A percentile compares a stretch with the other conserved stretches of the same genome.
Evolutionary conservation across 177 flowering plant genomes (phyloP).

Genomic region (Telopea speciosissima): DNA sequence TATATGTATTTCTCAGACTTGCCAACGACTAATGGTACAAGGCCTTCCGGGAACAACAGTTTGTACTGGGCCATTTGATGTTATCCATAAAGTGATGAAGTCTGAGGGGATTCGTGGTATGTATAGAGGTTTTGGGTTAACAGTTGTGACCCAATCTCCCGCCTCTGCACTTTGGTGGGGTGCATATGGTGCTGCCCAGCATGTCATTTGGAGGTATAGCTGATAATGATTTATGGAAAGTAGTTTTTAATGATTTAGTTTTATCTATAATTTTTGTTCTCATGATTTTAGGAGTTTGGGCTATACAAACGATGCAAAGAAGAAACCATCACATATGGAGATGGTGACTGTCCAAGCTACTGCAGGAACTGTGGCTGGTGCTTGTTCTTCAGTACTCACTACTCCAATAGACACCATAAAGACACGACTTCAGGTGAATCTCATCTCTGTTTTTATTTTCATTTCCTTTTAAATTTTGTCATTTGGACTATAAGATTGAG

Average conservation of each 20-base stretch:
- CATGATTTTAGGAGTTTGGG: slow-evolving; percentile 54
- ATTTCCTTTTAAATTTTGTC: neutral
- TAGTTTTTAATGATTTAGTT: neutral
- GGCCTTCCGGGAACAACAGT: slow-evolving; percentile 63
- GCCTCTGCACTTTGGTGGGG: slow-evolving; percentile 95
- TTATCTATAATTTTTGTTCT: neutral
- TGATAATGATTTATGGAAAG: neutral
- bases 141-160: slow-evolving; percentile 65
- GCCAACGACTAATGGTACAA: slow-evolving; percentile 85
- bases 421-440: slow-evolving; percentile 74
- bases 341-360: slow-evolving; percentile 74
- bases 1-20: slow-evolving; percentile 32
- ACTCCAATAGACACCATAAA: slow-evolving; percentile 86
- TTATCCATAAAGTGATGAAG: slow-evolving; percentile 43
- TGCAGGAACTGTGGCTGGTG: slow-evolving; percentile 80
- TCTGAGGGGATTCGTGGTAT: slow-evolving; percentile 75
- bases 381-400: slow-evolving; percentile 71
- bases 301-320: slow-evolving; percentile 40
- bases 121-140: slow-evolving; percentile 78
- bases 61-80: slow-evolving; percentile 61
- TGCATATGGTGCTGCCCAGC: slow-evolving; percentile 66
- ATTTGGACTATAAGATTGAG: neutral
- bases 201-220: slow-evolving; percentile 64
- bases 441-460: neutral
- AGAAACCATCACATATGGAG: slow-evolving; percentile 60